These are phyloP conservation scores for Helianthus annuus DNA, from an alignment of 129 eudicot genomes.

Conservation along the genomic window HanXRQr2.0-SUNRISE NC_035437.2:152802902-152803401, in stretches of 20 bases:
- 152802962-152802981: slow-evolving; percentile 30
- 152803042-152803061: slow-evolving; percentile 71
- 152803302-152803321: slow-evolving; percentile 60
- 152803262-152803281: slow-evolving; percentile 63
- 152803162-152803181: slow-evolving; percentile 88
- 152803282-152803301: slow-evolving; percentile 53
- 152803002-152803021: slow-evolving; percentile 90
- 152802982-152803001: slow-evolving; percentile 86
- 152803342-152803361: slow-evolving; percentile 48
- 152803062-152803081: slow-evolving; percentile 62
- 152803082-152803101: slow-evolving; percentile 87
- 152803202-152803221: slow-evolving; percentile 85
- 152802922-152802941: neutral
- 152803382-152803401: slow-evolving; percentile 49
- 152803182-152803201: slow-evolving; percentile 75
- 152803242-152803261: slow-evolving; percentile 84
- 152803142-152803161: slow-evolving; percentile 89
- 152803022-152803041: slow-evolving; percentile 86
- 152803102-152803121: slow-evolving; percentile 91
- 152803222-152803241: slow-evolving; percentile 81
- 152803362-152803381: slow-evolving; percentile 37
- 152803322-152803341: slow-evolving; percentile 52
- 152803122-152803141: slow-evolving; percentile 84
- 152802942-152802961: neutral
- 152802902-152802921: neutral